Evolutionary conservation across 306 rosid genomes (phyloP), one percentile per base, ranked within the genome.

Genomic region (Cucurbita moschata): DNA sequence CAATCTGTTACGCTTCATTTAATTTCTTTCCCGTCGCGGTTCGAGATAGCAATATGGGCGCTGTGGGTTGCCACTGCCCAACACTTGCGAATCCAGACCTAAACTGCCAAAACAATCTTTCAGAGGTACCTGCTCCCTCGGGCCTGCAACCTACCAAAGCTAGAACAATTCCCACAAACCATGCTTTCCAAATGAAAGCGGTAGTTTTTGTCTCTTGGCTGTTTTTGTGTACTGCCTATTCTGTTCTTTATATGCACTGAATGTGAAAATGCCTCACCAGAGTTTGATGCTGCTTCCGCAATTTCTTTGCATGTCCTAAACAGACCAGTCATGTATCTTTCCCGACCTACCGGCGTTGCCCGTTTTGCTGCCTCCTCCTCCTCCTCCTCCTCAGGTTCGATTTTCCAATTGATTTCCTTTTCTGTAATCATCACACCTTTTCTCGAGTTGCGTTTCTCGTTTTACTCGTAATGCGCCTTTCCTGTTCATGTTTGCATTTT

Each of bases 381-480:
- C n/a, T n/a, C n/a, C 23, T 64, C 71, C 71, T 64, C 52, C 23
- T 64, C 71, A 64, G 71, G 71, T 64, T 64, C 51, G 18, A 10
- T 64, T 64, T 42, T n/a, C 14, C 71, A 64, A n/a, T 64, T 42
- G 8, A 5, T 64, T 64, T 11, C 4, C 21, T 57, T 57, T 3
- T 26, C 30, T 58, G 5, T 26, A 5, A 10, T 63, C 19, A 8
- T 30, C 2, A 7, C 12, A 63, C 8, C 13, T 63, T 63, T 9
- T 16, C 49, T 39, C 40, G 26, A 39, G 19, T 7, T 16, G 23
- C 21, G 47, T 15, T 62, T 38, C 47, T 64, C 50, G 14, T 40
- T 40, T 64, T 40, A 40, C 47, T 37, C 46, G 21, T 37, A 37
- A 15, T 61, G 47, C 7, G 37, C 46, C 44, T 61, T 60, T 8